These are phyloP conservation scores for Inga laurina DNA, from an alignment of 306 rosid species.

Conservation along the genomic window DNA sequence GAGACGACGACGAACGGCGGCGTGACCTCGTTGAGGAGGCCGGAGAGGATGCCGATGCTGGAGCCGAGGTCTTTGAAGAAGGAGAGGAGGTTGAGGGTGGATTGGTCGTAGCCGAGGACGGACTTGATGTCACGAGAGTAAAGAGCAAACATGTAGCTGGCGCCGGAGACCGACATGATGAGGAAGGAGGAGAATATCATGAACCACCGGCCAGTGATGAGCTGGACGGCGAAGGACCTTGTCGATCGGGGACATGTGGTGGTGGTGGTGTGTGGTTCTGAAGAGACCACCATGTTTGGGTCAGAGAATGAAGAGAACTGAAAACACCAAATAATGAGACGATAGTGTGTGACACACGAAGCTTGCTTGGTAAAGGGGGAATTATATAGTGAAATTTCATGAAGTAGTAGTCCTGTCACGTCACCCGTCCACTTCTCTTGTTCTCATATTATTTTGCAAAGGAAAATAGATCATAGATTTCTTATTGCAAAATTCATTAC, in stretches of 20 bases:
- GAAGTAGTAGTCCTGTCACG: too few relatives aligned
- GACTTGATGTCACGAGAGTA: slow-evolving; percentile 46
- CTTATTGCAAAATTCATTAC: too few relatives aligned
- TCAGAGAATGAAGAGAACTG: background rate
- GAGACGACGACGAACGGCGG: background rate
- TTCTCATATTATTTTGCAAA: too few relatives aligned
- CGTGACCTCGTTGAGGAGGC: background rate
- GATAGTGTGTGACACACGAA: too few relatives aligned
- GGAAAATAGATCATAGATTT: too few relatives aligned
- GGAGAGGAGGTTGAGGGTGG: slow-evolving; percentile 44
- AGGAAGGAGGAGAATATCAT: slow-evolving; percentile 46
- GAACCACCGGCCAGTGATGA: slow-evolving; percentile 47
- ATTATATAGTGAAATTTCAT: too few relatives aligned
- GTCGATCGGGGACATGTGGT: background rate
- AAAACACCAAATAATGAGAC: too few relatives aligned
- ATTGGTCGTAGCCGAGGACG: slow-evolving; percentile 43
- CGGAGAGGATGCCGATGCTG: slow-evolving; percentile 39
- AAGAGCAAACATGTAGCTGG: slow-evolving; percentile 48
- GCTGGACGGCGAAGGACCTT: slow-evolving; percentile 27
- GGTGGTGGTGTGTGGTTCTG: background rate
- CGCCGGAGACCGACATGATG: slow-evolving; percentile 49
- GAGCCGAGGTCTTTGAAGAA: slow-evolving; percentile 48
- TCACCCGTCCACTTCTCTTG: too few relatives aligned
- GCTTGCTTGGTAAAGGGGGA: too few relatives aligned
- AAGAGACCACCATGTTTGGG: background rate